Base-by-base conservation (phyloP, 495 filamentous ascomycete genomes). In the Mytilinidion resinicola region DNA sequence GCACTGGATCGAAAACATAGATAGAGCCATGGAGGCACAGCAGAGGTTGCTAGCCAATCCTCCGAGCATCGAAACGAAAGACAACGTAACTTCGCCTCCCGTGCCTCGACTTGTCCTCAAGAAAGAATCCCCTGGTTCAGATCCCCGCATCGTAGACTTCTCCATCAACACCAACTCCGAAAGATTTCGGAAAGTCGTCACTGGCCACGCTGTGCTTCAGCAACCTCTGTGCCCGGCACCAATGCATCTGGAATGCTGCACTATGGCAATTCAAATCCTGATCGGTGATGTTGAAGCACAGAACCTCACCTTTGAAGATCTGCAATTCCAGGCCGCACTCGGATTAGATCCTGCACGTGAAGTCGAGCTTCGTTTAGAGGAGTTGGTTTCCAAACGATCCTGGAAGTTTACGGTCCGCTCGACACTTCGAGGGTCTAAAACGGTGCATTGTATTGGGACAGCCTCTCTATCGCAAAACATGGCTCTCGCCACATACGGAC, bases 401-500 rank as follows among this genome's bases (percentile, higher is more conserved):
- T 39, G 37, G 37, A 39, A 39, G 14, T 39, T 39, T 14, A 39
- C 37, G 14, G 37, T 39, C 37, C 37, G 37, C 37, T 39, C 37
- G 37, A 39, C 37, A 39, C 37, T 39, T 39, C 14, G 9, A 39
- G 37, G 37, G 14, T 39, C 37, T 14, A 9, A 8, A 9, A 14
- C 14, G 8, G 37, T 39, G 14, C 37, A 39, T 39, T 39, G 37
- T 39, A 14, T 39, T 14, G 37, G 37, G 37, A 39, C 8, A 39
- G 37, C 37, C 37, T 39, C 37, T 39, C 14, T 39, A 14, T 14
- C 37, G 37, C 38, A 83, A 83, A 57, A 56, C 73, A 0, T 60
- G 81, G 6, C 49, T 78, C 9, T 80, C 81, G 78, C 74, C n/a
- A n/a, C 37, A 39, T 39, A 39, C 37, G 9, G 14, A 39, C 37